Conservation (phyloP, 805 yeast genomes). For the Metschnikowia cerradonensis region DNA sequence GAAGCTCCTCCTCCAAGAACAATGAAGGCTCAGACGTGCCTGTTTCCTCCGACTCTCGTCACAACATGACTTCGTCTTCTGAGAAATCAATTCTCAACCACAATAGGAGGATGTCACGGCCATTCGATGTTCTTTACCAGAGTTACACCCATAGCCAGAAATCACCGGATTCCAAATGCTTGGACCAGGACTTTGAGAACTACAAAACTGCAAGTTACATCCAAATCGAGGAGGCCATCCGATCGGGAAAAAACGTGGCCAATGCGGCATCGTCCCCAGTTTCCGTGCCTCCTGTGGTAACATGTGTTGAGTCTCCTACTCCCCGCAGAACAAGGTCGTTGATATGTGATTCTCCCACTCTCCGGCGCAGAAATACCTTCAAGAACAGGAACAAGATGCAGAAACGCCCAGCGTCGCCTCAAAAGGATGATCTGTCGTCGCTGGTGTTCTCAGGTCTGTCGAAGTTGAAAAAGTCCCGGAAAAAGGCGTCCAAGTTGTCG, state of each 20-base stretch:
- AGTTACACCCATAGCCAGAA: background rate
- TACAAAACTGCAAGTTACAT: conserved; percentile 14
- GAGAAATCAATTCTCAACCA: background rate
- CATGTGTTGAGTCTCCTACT: conserved; percentile 8
- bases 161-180: background rate
- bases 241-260: conserved; percentile 8
- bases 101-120: conserved; percentile 8
- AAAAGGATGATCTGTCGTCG: background rate
- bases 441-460: conserved; percentile 11
- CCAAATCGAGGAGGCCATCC: conserved; percentile 14
- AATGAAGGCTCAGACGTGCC: background rate
- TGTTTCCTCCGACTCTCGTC: background rate
- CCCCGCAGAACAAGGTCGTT: conserved; percentile 26
- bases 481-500: conserved; percentile 6
- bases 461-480: conserved; percentile 1
- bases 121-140: conserved; percentile 15
- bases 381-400: conserved; percentile 28
- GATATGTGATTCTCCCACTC: conserved; percentile 27
- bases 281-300: conserved; percentile 12
- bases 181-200: background rate
- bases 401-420: conserved; percentile 12
- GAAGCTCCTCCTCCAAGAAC: background rate
- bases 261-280: background rate
- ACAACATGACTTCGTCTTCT: background rate
- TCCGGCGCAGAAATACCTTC: conserved; percentile 29